Evolutionary conservation across 163 green algal genomes (phyloP).

Genomic region (Trebouxiophyceae sp.): DNA sequence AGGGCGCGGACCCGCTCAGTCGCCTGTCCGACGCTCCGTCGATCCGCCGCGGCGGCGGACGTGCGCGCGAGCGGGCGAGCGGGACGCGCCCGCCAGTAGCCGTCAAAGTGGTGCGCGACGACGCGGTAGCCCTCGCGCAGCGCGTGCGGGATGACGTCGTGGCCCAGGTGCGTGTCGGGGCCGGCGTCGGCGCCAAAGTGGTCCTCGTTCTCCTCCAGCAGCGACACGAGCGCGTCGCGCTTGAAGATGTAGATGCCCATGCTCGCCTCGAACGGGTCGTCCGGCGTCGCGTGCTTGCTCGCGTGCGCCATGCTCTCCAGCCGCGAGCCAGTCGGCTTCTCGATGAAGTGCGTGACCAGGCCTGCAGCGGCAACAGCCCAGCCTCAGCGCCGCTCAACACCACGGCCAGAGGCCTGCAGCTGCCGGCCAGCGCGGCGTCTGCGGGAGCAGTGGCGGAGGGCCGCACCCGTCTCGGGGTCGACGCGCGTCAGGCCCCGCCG

Average conservation of each 20-base stretch:
- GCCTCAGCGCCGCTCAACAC: too few relatives aligned
- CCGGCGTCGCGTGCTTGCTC: slow-evolving; percentile 11
- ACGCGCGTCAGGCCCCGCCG: slow-evolving; percentile 92
- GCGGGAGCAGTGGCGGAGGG: not conserved
- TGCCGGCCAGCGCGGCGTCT: not conserved
- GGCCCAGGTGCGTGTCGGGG: slow-evolving; percentile 39
- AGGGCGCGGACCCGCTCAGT: too few relatives aligned
- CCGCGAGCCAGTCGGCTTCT: slow-evolving; percentile 81
- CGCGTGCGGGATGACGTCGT: slow-evolving; percentile 55
- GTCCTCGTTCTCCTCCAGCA: slow-evolving; percentile 22
- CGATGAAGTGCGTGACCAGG: slow-evolving; percentile 83
- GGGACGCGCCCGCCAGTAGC: slow-evolving; percentile 79
- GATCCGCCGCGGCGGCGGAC: too few relatives aligned
- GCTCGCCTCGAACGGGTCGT: slow-evolving; percentile 29
- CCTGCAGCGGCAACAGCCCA: too few relatives aligned
- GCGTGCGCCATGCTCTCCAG: slow-evolving; percentile 47
- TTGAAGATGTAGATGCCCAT: slow-evolving; percentile 99
- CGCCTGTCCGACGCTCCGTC: too few relatives aligned
- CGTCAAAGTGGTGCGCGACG: slow-evolving; percentile 84
- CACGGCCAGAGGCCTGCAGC: not conserved
- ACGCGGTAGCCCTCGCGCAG: slow-evolving; percentile 27
- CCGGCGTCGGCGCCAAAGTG: slow-evolving; percentile 3
- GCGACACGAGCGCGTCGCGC: slow-evolving; percentile 66
- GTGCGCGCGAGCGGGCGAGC: not conserved
- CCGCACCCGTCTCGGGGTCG: slow-evolving; percentile 38